Evolutionary conservation across 2,329 filamentous ascomycete genomes (phyloP).

Genomic region (Ophiobolus disseminans): DNA sequence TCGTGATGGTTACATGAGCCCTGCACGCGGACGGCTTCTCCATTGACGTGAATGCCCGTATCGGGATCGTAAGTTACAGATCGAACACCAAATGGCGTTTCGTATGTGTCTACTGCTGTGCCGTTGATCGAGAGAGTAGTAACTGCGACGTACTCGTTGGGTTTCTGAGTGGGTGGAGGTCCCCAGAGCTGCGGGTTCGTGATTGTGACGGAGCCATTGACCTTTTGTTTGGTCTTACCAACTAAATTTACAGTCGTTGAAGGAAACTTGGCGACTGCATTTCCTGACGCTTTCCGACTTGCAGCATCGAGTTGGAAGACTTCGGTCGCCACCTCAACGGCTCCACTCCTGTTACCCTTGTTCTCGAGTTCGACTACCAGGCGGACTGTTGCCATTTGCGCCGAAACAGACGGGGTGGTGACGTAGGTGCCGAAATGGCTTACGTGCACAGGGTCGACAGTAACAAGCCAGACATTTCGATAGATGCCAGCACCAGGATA

Average conservation of each 20-base stretch:
- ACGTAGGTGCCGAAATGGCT: conserved; percentile 59
- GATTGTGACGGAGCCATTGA: conserved; percentile 47
- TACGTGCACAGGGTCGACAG: conserved; percentile 54
- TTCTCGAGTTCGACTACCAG: conserved; percentile 59
- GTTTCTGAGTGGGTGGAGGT: conserved; percentile 54
- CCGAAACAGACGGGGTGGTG: conserved; percentile 56
- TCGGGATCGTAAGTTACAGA: conserved; percentile 51
- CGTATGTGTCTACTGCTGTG: conserved; percentile 53
- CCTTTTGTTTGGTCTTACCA: conserved; percentile 39
- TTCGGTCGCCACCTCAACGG: conserved; percentile 52
- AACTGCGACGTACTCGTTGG: conserved; percentile 58
- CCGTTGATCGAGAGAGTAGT: conserved; percentile 46
- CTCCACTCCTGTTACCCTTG: conserved; percentile 37
- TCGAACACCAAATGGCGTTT: conserved; percentile 61
- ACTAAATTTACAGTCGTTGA: conserved; percentile 36
- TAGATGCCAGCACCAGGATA: conserved; percentile 64
- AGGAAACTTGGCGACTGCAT: conserved; percentile 48
- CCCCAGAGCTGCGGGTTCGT: conserved; percentile 58
- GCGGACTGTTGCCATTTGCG: conserved; percentile 54
- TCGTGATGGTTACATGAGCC: conserved; percentile 61
- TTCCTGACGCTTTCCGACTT: conserved; percentile 27
- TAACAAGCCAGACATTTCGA: conserved; percentile 63
- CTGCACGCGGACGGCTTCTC: conserved; percentile 53
- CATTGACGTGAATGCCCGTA: conserved; percentile 58
- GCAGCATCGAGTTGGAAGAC: conserved; percentile 50